These are phyloP conservation scores for Aegilops sharonensis DNA, from an alignment of 176 grass and related monocot species.

Conservation along the genomic window DNA sequence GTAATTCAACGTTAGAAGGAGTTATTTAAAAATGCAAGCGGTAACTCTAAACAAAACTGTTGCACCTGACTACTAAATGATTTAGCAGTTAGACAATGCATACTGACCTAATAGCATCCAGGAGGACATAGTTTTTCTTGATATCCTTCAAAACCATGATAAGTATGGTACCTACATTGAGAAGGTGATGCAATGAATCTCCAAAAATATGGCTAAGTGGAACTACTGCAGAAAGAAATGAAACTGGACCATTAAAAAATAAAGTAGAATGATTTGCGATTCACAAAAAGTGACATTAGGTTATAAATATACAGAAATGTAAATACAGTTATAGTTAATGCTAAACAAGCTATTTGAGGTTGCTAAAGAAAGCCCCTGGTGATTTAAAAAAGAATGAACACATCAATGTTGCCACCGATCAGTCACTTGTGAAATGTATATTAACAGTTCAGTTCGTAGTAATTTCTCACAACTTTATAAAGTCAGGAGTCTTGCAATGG, in stretches of 20 bases:
- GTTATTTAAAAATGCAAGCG: background rate
- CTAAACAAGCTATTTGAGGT: background rate
- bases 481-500: no score
- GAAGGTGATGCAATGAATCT: background rate
- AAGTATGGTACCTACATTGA: background rate
- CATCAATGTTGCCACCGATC: background rate
- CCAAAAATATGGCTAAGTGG: background rate
- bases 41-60: background rate
- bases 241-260: background rate
- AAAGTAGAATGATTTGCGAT: background rate
- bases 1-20: background rate
- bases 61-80: background rate
- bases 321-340: background rate
- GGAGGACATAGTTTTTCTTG: background rate
- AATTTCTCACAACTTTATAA: no score
- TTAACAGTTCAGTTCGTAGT: no score
- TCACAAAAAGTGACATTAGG: background rate
- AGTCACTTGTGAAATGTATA: no score
- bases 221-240: background rate
- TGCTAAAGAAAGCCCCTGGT: background rate
- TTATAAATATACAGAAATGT: background rate
- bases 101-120: constrained; percentile 7
- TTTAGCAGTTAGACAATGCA: background rate
- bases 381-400: background rate
- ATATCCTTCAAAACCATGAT: constrained; percentile 11